Base-by-base conservation (phyloP, 768 basidiomycete species). In the Suillus ampliporus region DNA sequence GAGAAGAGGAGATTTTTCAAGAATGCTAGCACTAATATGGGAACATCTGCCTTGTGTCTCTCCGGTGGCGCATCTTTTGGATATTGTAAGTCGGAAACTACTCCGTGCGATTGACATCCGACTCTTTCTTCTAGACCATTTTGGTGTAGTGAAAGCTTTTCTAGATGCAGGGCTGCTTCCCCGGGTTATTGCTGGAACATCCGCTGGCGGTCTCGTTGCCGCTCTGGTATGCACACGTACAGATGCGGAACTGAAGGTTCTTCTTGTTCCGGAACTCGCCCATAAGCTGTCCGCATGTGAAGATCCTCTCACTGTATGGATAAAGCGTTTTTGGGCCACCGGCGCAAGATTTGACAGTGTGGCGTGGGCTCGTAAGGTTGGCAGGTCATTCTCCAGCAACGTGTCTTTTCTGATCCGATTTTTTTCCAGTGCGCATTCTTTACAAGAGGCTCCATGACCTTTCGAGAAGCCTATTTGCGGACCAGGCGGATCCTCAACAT, bases 21-120 rank as follows among this genome's bases (percentile, higher is more conserved):
- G 72, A 89, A 85, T 64, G 86, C 90, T 50, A 95, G 93, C 72
- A 90, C 91, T 53, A 96, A 97, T 77, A 83, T 96, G 13, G 97
- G 97, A 73, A 87, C 91, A 4, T 91, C 92, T 44, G 97, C 97
- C 0, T 78, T 99, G 5, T 99, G 97, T 75, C 83, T 99, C 13
- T 95, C 92, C n/a, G 97, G 97, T 17, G 97, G 97, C 7, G 97
- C 93, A 9, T 89, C 90, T 1, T 97, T 98, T 72, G 95, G 95
- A 10, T 97, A 97, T 73, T 98, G 94, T 90, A 76, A 71, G 87
- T 68, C n/a, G 26, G 34, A 14, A n/a, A 46, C 31, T 37, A 26
- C 7, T 23, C 52, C 62, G 17, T 21, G 46, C 40, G 6, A 14
- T 28, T 51, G n/a, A 52, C 44, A 57, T 34, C 26, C 61, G 17